Evolutionary conservation across 495 filamentous ascomycete species (phyloP).

Genomic region (Penicillium pulvis): DNA sequence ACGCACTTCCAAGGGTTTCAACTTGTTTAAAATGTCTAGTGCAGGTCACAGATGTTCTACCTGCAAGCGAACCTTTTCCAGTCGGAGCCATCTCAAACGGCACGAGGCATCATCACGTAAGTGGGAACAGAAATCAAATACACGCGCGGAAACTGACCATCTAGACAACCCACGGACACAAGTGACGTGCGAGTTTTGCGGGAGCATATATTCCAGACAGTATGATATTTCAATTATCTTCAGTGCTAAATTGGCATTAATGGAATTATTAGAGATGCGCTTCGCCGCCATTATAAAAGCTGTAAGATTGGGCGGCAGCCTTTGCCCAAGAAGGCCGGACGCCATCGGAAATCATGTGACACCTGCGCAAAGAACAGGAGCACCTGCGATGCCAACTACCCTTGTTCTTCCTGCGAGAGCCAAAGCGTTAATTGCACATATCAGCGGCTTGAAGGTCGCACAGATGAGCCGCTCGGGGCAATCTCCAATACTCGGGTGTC

Average conservation of each 20-base stretch:
- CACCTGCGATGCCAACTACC: slow-evolving; percentile 8
- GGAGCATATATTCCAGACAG: slow-evolving; percentile 17
- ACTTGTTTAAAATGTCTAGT: slow-evolving; percentile 6
- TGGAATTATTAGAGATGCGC: slow-evolving; percentile 11
- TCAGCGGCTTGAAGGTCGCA: slow-evolving; percentile 1
- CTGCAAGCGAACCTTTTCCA: slow-evolving; percentile 10
- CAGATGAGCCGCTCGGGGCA: not conserved
- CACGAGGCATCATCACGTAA: slow-evolving; percentile 18
- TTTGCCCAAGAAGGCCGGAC: slow-evolving; percentile 9
- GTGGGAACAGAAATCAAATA: not conserved
- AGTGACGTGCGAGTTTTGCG: slow-evolving; percentile 15
- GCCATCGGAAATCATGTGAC: slow-evolving; percentile 20
- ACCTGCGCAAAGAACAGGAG: slow-evolving; percentile 8
- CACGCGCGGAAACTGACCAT: not conserved
- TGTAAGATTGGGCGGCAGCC: slow-evolving; percentile 9
- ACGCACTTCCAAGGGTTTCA: not conserved
- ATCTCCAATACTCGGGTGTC: not conserved
- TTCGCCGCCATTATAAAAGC: slow-evolving; percentile 18
- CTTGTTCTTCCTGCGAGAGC: slow-evolving; percentile 6
- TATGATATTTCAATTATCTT: not conserved
- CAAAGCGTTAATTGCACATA: slow-evolving; percentile 9
- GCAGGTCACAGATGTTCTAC: not conserved
- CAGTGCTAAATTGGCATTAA: not conserved
- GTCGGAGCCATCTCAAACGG: slow-evolving; percentile 14
- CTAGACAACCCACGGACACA: slow-evolving; percentile 10